Percentiles rank a stretch among this genome's conserved stretches.
Evolutionary conservation across 768 basidiomycete species (phyloP).

Genomic region (Epithele typhae): DNA sequence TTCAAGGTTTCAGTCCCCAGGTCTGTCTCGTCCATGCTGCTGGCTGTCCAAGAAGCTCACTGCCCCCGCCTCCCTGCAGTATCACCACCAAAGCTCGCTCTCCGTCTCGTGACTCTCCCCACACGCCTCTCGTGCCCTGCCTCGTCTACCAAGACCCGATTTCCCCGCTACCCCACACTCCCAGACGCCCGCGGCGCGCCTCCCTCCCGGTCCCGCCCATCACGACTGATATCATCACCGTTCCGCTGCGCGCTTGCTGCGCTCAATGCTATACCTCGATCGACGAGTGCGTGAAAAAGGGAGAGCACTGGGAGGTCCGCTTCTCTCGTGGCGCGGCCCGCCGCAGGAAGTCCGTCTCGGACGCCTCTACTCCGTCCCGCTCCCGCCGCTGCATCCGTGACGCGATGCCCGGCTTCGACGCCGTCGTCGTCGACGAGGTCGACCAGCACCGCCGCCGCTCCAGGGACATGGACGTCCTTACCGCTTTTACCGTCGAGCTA

Average conservation of each 20-base stretch:
- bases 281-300: constrained; percentile 51
- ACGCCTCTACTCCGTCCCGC: constrained; percentile 8
- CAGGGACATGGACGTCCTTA: constrained; percentile 7
- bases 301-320: constrained; percentile 56
- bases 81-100: constrained; percentile 26
- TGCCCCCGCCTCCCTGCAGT: constrained; percentile 10
- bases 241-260: constrained; percentile 74
- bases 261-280: constrained; percentile 54
- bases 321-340: constrained; percentile 61
- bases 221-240: constrained; percentile 37
- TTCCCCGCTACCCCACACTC: constrained; percentile 10
- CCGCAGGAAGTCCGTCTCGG: constrained; percentile 38
- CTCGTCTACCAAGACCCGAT: constrained; percentile 39
- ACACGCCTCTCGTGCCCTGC: constrained; percentile 40
- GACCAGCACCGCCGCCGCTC: constrained; percentile 54
- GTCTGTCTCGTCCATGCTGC: constrained; percentile 31
- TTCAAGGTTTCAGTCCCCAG: constrained; percentile 61
- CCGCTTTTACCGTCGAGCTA: constrained; percentile 2
- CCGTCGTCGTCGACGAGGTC: constrained; percentile 55
- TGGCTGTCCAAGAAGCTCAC: neutral
- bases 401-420: constrained; percentile 16
- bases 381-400: constrained; percentile 18
- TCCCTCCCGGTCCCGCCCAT: constrained; percentile 9
- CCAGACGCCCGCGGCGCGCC: constrained; percentile 12
- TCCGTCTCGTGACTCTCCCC: constrained; percentile 33